These are phyloP conservation scores for Krasilnikovozyma curviuscula DNA, from an alignment of 768 basidiomycete genomes.

Conservation along the genomic window DNA sequence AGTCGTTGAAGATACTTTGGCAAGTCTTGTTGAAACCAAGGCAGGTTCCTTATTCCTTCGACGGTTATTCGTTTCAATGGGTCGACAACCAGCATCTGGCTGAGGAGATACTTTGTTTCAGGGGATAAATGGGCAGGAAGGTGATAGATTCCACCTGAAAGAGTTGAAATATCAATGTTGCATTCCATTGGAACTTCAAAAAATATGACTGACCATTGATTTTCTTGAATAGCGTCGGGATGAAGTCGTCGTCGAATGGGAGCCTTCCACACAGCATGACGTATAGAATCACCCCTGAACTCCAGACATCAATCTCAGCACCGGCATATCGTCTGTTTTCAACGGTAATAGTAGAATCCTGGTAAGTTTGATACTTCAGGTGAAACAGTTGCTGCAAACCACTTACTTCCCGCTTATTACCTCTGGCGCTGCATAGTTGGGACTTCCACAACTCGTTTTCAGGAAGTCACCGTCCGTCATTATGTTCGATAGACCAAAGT, in stretches of 20 bases:
- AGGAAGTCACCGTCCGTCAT: conserved; percentile 93
- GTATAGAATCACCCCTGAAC: conserved; percentile 93
- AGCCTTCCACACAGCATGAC: conserved; percentile 90
- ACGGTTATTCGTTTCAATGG: conserved; percentile 88
- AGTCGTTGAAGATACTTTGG: conserved; percentile 62
- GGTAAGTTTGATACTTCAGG: background rate
- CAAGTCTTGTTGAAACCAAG: conserved; percentile 73
- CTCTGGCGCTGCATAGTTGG: conserved; percentile 96
- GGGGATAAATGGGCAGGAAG: conserved; percentile 60
- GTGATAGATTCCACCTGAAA: conserved; percentile 62
- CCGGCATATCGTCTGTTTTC: conserved; percentile 59
- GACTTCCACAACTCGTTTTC: conserved; percentile 91
- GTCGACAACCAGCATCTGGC: conserved; percentile 79
- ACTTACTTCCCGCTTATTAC: conserved; percentile 70
- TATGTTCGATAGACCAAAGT: conserved; percentile 90
- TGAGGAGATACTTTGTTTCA: conserved; percentile 61
- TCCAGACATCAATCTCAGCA: conserved; percentile 98
- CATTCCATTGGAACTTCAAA: background rate
- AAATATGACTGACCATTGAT: conserved; percentile 43
- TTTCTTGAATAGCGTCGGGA: conserved; percentile 78
- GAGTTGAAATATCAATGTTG: background rate
- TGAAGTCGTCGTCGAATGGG: conserved; percentile 95
- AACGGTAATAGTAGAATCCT: too few relatives aligned
- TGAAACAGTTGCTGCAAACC: too few relatives aligned
- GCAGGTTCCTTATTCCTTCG: conserved; percentile 70